A percentile compares a stretch with the other conserved stretches of the same genome.
Evolutionary conservation across 1,284 basidiomycete species (phyloP).

Genomic region (Tremellales sp.): DNA sequence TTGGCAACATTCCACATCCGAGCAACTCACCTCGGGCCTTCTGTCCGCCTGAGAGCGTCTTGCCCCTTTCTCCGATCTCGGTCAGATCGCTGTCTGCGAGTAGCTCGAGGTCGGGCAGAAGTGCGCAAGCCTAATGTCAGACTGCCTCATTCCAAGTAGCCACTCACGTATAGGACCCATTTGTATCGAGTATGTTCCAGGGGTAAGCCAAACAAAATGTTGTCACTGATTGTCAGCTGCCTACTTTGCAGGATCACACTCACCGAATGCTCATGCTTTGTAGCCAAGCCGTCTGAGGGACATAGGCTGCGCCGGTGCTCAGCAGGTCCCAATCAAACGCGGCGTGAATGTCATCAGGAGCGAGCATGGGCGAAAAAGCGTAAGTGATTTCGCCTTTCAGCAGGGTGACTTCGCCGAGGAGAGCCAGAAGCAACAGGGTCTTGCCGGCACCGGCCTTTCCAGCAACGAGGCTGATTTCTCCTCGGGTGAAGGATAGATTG

Average conservation of each 20-base stretch:
- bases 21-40: conserved; percentile 63
- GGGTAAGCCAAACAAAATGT: conserved; percentile 53
- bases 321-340: conserved; percentile 57
- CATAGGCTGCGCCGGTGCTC: conserved; percentile 53
- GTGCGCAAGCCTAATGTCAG: conserved; percentile 6
- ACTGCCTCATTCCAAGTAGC: too few species aligned
- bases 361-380: conserved; percentile 44
- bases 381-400: conserved; percentile 51
- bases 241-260: not conserved
- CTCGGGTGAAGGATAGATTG: conserved; percentile 67
- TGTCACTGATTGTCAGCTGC: conserved; percentile 49
- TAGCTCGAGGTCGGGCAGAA: conserved; percentile 51
- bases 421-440: conserved; percentile 66
- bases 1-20: too few species aligned
- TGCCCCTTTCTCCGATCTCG: conserved; percentile 54
- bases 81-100: conserved; percentile 54
- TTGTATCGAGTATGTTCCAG: conserved; percentile 50
- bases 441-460: conserved; percentile 64
- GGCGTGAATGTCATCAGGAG: conserved; percentile 49
- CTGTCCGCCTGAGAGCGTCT: conserved; percentile 48
- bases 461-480: conserved; percentile 70
- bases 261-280: conserved; percentile 51
- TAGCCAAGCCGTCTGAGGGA: conserved; percentile 52
- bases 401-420: conserved; percentile 83
- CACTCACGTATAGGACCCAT: conserved; percentile 53